These are phyloP conservation scores for Aspergillus ochraceus DNA, from an alignment of 2,329 filamentous ascomycete genomes.

Conservation along the genomic window DNA sequence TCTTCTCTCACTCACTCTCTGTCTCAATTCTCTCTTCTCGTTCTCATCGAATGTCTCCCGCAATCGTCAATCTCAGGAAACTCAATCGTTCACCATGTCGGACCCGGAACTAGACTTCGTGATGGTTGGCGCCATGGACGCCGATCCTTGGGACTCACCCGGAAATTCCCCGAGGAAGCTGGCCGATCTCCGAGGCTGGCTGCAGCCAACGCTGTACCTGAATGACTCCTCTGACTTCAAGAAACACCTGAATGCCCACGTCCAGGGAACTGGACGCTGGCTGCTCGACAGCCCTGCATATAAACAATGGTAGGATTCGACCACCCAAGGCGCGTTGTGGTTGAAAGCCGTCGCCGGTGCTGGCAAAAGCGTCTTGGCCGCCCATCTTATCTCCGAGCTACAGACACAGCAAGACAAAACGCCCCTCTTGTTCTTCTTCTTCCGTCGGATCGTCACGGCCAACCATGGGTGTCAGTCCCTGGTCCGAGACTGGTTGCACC, in stretches of 20 bases:
- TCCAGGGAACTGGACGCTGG: constrained; percentile 13
- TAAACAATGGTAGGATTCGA: constrained; percentile 16
- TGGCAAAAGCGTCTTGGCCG: constrained; percentile 27
- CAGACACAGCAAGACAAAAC: constrained; percentile 1
- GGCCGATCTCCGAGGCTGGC: no score
- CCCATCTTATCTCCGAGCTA: constrained; percentile 16
- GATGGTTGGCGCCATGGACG: no score
- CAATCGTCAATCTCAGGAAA: no score
- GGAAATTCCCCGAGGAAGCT: no score
- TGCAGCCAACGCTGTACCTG: constrained; percentile 3
- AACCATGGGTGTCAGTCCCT: constrained; percentile 18
- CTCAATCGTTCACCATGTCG: no score
- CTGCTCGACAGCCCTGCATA: constrained; percentile 5
- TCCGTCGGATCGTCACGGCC: constrained; percentile 23
- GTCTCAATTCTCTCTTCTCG: no score
- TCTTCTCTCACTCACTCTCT: no score
- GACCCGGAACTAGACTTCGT: no score
- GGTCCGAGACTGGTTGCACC: constrained; percentile 23
- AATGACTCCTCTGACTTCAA: constrained; percentile 5
- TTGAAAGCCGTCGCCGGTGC: constrained; percentile 26
- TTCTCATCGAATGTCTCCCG: no score
- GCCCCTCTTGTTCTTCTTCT: constrained; percentile 22
- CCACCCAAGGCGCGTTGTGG: constrained; percentile 18
- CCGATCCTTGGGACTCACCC: no score
- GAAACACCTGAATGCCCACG: constrained; percentile 9